Percentiles rank a stretch among this genome's conserved stretches.
phyloP scores from a whole-genome alignment of 2,329 filamentous ascomycete genomes.

The Apiospora koreana region DNA sequence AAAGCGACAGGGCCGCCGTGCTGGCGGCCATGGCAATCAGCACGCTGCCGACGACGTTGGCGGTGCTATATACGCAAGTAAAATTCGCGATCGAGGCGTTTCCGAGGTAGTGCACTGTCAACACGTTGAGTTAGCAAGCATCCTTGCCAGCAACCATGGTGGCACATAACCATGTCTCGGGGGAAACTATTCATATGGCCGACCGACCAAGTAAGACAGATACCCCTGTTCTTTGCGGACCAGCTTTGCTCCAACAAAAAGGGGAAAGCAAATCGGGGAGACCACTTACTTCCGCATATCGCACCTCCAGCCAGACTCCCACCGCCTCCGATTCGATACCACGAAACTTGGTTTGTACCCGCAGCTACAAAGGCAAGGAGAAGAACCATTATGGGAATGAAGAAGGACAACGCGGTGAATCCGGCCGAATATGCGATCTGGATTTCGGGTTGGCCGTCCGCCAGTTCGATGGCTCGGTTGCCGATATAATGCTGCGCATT shows the following conservation, averaged over 20 bases:
- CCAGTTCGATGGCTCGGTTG: conserved; percentile 75
- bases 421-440: conserved; percentile 74
- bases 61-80: conserved; percentile 57
- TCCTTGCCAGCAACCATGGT: neutral
- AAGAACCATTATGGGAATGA: conserved; percentile 76
- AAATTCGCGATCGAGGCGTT: conserved; percentile 83
- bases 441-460: conserved; percentile 58
- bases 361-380: conserved; percentile 71
- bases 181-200: neutral
- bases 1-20: conserved; percentile 68
- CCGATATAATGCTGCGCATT: conserved; percentile 70
- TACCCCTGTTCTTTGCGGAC: neutral
- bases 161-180: neutral
- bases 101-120: conserved; percentile 77
- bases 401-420: conserved; percentile 76
- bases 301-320: conserved; percentile 72
- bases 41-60: conserved; percentile 67
- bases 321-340: conserved; percentile 60
- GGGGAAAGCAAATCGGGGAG: neutral
- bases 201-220: neutral
- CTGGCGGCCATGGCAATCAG: conserved; percentile 74
- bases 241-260: neutral
- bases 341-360: conserved; percentile 58
- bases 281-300: conserved; percentile 62
- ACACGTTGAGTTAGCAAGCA: neutral